These are phyloP conservation scores for Tulasnella sp. DNA, from an alignment of 768 basidiomycete species.

Conservation along the genomic window DNA sequence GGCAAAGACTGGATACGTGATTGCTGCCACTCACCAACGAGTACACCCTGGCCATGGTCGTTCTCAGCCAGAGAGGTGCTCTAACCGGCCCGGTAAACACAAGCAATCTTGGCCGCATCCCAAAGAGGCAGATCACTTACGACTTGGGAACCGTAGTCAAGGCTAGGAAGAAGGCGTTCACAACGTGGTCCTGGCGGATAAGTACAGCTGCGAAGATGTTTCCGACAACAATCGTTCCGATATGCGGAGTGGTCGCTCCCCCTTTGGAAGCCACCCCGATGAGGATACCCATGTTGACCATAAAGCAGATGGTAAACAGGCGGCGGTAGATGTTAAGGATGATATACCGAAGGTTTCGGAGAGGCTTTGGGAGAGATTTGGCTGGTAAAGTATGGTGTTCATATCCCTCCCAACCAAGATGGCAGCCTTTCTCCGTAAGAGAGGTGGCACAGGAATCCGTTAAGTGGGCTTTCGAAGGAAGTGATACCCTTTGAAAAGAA, in stretches of 20 bases:
- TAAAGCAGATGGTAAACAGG: constrained; percentile 58
- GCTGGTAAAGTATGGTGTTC: constrained; percentile 54
- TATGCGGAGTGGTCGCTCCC: neutral
- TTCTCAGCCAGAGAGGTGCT: constrained; percentile 23
- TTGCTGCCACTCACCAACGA: neutral
- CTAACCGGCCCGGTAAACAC: neutral
- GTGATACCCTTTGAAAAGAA: neutral
- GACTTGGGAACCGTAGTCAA: constrained; percentile 30
- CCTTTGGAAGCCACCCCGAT: constrained; percentile 40
- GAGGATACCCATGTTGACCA: constrained; percentile 55
- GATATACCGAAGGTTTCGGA: constrained; percentile 55
- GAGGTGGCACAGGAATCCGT: constrained; percentile 18
- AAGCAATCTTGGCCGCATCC: neutral
- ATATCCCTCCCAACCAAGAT: constrained; percentile 54
- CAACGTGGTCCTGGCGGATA: constrained; percentile 33
- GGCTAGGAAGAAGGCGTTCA: constrained; percentile 28
- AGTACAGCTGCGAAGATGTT: constrained; percentile 33
- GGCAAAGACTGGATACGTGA: neutral
- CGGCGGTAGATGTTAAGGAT: constrained; percentile 60
- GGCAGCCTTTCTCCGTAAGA: constrained; percentile 19
- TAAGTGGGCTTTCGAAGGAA: neutral
- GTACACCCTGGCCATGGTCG: constrained; percentile 26
- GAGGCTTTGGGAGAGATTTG: constrained; percentile 44
- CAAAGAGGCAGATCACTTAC: neutral
- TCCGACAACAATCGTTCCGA: constrained; percentile 23